A percentile compares a stretch with the other conserved stretches of the same genome.
Evolutionary conservation across 2,329 filamentous ascomycete species (phyloP).

Genomic region (Xylariaceae sp.): DNA sequence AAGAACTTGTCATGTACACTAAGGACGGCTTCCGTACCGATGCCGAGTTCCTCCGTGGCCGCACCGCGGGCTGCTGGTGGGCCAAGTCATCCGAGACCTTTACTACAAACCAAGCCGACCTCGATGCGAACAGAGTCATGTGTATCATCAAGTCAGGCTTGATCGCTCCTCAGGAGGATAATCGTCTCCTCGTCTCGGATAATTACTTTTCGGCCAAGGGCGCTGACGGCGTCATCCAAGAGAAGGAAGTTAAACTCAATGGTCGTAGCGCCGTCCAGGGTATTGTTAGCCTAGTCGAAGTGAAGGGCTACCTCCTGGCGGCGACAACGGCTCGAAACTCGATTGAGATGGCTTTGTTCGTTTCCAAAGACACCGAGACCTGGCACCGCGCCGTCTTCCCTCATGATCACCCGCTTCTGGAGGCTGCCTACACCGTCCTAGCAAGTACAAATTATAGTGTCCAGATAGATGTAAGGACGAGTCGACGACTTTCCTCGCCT

Average conservation of each 20-base stretch:
- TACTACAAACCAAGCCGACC: conserved; percentile 59
- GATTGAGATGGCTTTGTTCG: conserved; percentile 86
- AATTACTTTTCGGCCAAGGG: conserved; percentile 65
- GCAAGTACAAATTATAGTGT: conserved; percentile 98
- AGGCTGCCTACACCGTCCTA: conserved; percentile 87
- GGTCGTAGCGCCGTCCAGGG: conserved; percentile 71
- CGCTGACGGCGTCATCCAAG: conserved; percentile 44
- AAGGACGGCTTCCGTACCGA: conserved; percentile 74
- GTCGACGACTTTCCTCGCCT: conserved; percentile 53
- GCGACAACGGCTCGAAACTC: conserved; percentile 76
- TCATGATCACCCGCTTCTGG: conserved; percentile 70
- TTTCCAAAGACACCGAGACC: conserved; percentile 74
- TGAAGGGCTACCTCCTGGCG: conserved; percentile 83
- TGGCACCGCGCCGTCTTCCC: conserved; percentile 95
- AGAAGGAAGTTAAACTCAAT: conserved; percentile 74
- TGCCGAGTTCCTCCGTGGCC: conserved; percentile 60
- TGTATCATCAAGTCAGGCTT: conserved; percentile 68
- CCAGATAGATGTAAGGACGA: conserved; percentile 87
- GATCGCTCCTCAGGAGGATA: conserved; percentile 67
- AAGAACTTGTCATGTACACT: conserved; percentile 68
- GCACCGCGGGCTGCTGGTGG: conserved; percentile 79
- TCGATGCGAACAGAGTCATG: conserved; percentile 67
- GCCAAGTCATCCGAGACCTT: conserved; percentile 75
- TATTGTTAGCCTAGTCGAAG: conserved; percentile 73
- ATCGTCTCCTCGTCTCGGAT: conserved; percentile 76